Percentiles rank a stretch among this genome's conserved stretches.
phyloP scores from a whole-genome alignment of 495 filamentous ascomycete species.

The Xylaria venustula region DNA sequence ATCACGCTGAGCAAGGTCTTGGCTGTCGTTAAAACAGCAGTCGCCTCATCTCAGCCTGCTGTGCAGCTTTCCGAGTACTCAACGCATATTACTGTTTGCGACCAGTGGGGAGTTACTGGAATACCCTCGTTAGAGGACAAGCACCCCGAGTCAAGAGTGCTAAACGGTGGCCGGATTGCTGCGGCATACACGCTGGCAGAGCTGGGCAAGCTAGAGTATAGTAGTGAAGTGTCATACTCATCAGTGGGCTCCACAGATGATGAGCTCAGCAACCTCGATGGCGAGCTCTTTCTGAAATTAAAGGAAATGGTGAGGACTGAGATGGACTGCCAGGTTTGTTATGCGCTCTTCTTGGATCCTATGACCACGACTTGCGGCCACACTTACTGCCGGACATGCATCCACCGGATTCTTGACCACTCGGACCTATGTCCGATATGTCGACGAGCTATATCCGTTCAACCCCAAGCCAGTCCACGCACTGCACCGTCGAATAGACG shows the following conservation, averaged over 20 bases:
- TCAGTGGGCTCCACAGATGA: slow-evolving; percentile 34
- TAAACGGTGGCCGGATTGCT: slow-evolving; percentile 57
- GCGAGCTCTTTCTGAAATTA: slow-evolving; percentile 51
- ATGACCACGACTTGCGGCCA: slow-evolving; percentile 84
- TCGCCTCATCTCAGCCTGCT: slow-evolving; percentile 32
- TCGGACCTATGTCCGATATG: slow-evolving; percentile 77
- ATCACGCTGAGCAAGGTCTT: slow-evolving; percentile 68
- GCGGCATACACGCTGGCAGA: slow-evolving; percentile 48
- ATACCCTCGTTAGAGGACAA: slow-evolving; percentile 33
- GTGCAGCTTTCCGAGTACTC: slow-evolving; percentile 18
- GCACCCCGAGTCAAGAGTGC: slow-evolving; percentile 27
- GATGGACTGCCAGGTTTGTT: slow-evolving; percentile 87
- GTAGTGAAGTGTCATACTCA: slow-evolving; percentile 43
- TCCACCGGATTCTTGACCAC: slow-evolving; percentile 71
- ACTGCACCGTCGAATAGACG: slow-evolving; percentile 59
- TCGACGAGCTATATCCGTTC: slow-evolving; percentile 63
- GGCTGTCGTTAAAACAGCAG: slow-evolving; percentile 49
- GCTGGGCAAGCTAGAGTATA: slow-evolving; percentile 24
- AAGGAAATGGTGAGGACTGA: slow-evolving; percentile 62
- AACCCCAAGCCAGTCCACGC: slow-evolving; percentile 48
- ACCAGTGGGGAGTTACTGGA: slow-evolving; percentile 44
- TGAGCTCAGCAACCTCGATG: slow-evolving; percentile 46
- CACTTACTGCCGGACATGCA: slow-evolving; percentile 80
- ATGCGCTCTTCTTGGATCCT: slow-evolving; percentile 73
- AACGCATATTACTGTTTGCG: slow-evolving; percentile 41